Percentiles rank a stretch among this genome's conserved stretches.
Evolutionary conservation across 1,139 yeast genomes (phyloP).

Genomic region (Blastobotrys illinoisensis): DNA sequence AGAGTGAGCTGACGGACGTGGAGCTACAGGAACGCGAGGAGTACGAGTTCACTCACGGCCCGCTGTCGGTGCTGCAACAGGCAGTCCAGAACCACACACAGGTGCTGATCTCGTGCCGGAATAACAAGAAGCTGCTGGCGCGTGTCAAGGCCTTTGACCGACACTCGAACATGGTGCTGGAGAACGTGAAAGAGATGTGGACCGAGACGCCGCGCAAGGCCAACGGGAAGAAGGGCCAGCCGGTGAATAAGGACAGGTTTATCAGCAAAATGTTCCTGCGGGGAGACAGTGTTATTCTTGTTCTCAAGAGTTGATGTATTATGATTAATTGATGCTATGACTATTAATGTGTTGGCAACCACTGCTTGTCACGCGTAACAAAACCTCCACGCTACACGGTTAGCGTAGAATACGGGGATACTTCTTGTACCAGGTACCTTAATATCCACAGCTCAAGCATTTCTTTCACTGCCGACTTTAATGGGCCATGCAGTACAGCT

Average conservation of each 20-base stretch:
- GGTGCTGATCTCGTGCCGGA: slow-evolving; percentile 83
- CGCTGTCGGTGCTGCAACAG: slow-evolving; percentile 75
- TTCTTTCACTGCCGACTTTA: too few relatives aligned
- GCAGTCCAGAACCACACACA: slow-evolving; percentile 73
- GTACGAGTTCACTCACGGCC: slow-evolving; percentile 86
- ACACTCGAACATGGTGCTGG: slow-evolving; percentile 89
- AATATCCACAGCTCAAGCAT: too few relatives aligned
- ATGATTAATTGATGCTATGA: not conserved
- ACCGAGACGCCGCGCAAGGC: slow-evolving; percentile 60
- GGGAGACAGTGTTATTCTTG: slow-evolving; percentile 91
- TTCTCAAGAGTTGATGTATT: slow-evolving; percentile 38
- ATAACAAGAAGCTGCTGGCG: slow-evolving; percentile 86
- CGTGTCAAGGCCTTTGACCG: slow-evolving; percentile 92
- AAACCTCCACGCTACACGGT: too few relatives aligned
- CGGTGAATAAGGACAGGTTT: slow-evolving; percentile 74
- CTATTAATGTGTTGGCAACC: too few relatives aligned
- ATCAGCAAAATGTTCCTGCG: slow-evolving; percentile 84
- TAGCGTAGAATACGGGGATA: too few relatives aligned
- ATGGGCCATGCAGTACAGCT: too few relatives aligned
- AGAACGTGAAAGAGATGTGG: slow-evolving; percentile 91
- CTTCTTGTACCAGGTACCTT: too few relatives aligned
- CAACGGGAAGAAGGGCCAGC: slow-evolving; percentile 67
- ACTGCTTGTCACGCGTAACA: too few relatives aligned
- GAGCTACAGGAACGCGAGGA: slow-evolving; percentile 83
- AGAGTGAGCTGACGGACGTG: slow-evolving; percentile 67